Evolutionary conservation across 495 filamentous ascomycete species (phyloP), one percentile per base, ranked within the genome.

Genomic region (Glonium stellatum): DNA sequence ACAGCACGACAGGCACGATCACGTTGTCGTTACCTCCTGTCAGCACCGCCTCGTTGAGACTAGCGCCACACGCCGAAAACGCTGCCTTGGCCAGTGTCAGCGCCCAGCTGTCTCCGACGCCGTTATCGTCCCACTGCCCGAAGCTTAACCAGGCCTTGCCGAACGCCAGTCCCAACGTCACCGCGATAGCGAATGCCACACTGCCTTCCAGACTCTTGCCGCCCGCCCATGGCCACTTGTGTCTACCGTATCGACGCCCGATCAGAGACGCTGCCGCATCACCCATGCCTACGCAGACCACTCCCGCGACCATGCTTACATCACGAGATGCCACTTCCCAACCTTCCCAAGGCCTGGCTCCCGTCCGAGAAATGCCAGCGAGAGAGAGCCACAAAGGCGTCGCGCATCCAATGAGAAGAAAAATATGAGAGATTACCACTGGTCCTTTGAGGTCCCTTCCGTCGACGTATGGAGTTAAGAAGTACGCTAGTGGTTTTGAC

Each of bases 21-120:
- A 99, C 92, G 78, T 99, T 99, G 76, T 99, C 93, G 78, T 99
- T 99, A 53, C 91, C 93, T 11, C 93, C 95, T 48, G 95, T 97
- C 57, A 97, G 76, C 58, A 97, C 91, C 19, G 93, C 92, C 76
- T 97, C 93, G 58, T 91, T 93, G 58, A 96, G 80, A 72, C 90
- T 96, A 34, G 92, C 89, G 57, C 90, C 84, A 41, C 78, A 79
- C 6, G 89, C 90, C 54, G 90, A 92, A 47, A 84, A 67, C 19
- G 78, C 73, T 49, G 84, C 80, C 71, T 87, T 91, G 41, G 73
- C 76, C 58, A 76, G 57, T 18, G 63, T 56, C 0, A 59, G 36
- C 39, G 23, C 1, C 67, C 63, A 68, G 12, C 61, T 57, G 61
- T 64, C 66, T 56, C 61, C 69, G 55, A 61, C 64, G 54, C 62